These are phyloP conservation scores for Thelephora aurantiotincta DNA, from an alignment of 768 basidiomycete species.

Conservation along the genomic window DNA sequence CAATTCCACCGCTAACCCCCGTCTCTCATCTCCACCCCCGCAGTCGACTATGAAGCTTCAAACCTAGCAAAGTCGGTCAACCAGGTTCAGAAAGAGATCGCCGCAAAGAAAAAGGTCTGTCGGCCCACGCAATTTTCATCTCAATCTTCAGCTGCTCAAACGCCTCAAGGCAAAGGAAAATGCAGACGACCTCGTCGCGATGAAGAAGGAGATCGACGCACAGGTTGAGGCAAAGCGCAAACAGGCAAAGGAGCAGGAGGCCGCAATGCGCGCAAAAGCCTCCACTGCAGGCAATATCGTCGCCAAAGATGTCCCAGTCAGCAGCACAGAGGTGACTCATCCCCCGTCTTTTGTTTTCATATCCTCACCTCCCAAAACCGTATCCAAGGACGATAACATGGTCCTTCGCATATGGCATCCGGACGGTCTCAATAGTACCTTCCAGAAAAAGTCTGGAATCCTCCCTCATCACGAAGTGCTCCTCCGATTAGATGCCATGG, in stretches of 20 bases:
- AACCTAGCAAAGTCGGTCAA: conserved; percentile 73
- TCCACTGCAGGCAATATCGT: conserved; percentile 86
- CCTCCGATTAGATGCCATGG: conserved; percentile 86
- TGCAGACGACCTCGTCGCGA: conserved; percentile 73
- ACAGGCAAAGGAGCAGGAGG: conserved; percentile 64
- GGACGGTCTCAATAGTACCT: conserved; percentile 55
- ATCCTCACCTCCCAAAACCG: neutral
- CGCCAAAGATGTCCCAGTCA: conserved; percentile 73
- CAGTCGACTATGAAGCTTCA: conserved; percentile 83
- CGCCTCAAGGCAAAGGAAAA: conserved; percentile 68
- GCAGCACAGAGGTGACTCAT: conserved; percentile 65
- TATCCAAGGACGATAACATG: conserved; percentile 76
- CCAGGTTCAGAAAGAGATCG: conserved; percentile 88
- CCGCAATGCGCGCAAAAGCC: conserved; percentile 67
- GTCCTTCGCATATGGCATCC: conserved; percentile 81
- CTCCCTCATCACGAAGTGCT: conserved; percentile 98
- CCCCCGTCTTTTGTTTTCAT: neutral
- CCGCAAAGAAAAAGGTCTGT: conserved; percentile 78
- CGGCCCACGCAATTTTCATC: neutral
- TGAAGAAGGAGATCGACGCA: conserved; percentile 77
- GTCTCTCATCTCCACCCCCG: neutral
- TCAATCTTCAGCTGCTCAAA: neutral
- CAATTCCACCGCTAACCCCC: neutral
- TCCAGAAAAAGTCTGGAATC: conserved; percentile 59
- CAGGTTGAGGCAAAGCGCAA: conserved; percentile 65